phyloP scores from a whole-genome alignment of 768 basidiomycete species.

The Mycena chlorophos region DNA sequence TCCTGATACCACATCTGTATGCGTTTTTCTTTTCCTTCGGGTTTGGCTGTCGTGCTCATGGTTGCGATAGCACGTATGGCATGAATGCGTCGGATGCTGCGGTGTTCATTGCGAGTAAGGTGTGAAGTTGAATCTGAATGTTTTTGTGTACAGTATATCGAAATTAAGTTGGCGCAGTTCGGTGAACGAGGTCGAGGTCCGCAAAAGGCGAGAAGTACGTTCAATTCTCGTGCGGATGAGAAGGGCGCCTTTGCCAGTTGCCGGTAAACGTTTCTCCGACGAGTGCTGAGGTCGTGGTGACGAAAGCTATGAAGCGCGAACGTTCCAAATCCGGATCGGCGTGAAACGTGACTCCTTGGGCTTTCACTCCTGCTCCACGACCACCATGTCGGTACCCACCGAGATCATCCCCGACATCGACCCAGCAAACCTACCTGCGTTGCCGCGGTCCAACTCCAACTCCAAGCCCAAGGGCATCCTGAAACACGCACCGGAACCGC shows the following conservation, averaged over 20 bases:
- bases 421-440: conserved; percentile 45
- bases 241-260: too few species aligned
- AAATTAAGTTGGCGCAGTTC: too few species aligned
- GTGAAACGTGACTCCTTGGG: neutral
- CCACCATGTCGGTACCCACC: conserved; percentile 25
- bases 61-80: conserved; percentile 14
- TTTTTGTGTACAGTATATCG: neutral
- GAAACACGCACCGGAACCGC: conserved; percentile 70
- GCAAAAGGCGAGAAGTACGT: too few species aligned
- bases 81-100: conserved; percentile 12
- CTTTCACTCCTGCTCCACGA: conserved; percentile 3
- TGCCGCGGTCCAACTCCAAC: conserved; percentile 63
- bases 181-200: too few species aligned
- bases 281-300: neutral
- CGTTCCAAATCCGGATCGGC: neutral
- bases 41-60: neutral
- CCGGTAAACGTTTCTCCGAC: too few species aligned
- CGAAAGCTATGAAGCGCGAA: neutral
- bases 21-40: neutral
- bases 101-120: conserved; percentile 17
- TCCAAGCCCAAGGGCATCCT: conserved; percentile 85
- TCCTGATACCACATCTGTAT: conserved; percentile 18
- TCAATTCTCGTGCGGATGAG: too few species aligned
- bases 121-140: neutral
- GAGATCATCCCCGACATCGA: conserved; percentile 38